Conservation (phyloP, 352 stramenopile genomes). For the Phytophthora pluvialis region DNA sequence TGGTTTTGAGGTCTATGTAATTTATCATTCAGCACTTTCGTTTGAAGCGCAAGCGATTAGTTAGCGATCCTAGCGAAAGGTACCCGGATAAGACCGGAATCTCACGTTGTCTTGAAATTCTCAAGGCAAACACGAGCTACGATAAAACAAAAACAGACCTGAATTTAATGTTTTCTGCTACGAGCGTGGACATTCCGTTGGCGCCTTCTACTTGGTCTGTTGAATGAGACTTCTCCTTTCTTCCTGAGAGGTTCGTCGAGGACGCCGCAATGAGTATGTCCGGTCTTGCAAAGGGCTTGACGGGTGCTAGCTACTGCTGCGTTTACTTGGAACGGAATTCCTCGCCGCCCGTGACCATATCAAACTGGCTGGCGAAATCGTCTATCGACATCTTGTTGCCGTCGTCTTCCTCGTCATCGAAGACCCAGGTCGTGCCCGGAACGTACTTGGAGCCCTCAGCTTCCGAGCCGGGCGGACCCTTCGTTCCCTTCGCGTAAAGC, state of each 20-base stretch:
- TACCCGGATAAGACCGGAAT: neutral
- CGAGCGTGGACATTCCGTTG: conserved; percentile 21
- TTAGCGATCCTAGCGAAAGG: too few relatives aligned
- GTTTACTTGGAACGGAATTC: conserved; percentile 86
- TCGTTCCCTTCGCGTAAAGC: conserved; percentile 84
- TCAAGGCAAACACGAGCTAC: conserved; percentile 1
- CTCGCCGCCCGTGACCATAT: conserved; percentile 86
- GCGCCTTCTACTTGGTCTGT: conserved; percentile 20
- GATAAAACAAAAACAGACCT: conserved; percentile 41
- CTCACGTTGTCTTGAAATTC: neutral
- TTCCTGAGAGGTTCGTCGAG: conserved; percentile 21
- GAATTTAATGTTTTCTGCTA: conserved; percentile 42
- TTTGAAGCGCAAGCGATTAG: neutral
- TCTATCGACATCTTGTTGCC: conserved; percentile 83
- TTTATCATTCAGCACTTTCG: conserved; percentile 33
- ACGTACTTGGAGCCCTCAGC: conserved; percentile 84
- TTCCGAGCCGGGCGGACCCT: conserved; percentile 65
- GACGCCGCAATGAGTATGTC: conserved; percentile 22
- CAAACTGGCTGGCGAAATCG: conserved; percentile 89
- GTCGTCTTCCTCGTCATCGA: conserved; percentile 86
- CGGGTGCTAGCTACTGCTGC: conserved; percentile 6
- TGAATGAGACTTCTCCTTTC: conserved; percentile 26
- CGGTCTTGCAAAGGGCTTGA: conserved; percentile 12
- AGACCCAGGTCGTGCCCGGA: conserved; percentile 89
- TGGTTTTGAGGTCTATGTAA: conserved; percentile 43